These are phyloP conservation scores for Aaosphaeria pasadenensis DNA, from an alignment of 2,329 filamentous ascomycete genomes.

Conservation along the genomic window DNA sequence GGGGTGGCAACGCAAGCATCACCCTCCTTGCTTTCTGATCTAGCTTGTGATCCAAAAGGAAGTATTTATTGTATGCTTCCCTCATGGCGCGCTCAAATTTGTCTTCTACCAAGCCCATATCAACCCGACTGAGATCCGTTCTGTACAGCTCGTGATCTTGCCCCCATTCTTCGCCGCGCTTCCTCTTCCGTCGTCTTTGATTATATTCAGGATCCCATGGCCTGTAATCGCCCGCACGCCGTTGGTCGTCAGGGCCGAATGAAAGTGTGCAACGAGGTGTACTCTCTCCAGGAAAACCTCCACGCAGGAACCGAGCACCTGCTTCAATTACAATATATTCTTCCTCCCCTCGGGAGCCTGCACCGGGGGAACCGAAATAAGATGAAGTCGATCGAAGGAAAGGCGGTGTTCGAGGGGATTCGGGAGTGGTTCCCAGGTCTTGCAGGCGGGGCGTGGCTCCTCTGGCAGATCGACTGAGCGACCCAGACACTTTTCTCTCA, in stretches of 20 bases:
- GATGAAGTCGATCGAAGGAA: slow-evolving; percentile 60
- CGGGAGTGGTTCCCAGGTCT: slow-evolving; percentile 35
- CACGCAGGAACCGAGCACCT: slow-evolving; percentile 72
- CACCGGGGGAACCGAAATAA: slow-evolving; percentile 57
- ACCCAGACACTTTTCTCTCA: slow-evolving; percentile 32
- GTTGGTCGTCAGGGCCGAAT: slow-evolving; percentile 72
- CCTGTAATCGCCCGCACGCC: slow-evolving; percentile 78
- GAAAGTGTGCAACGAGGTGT: slow-evolving; percentile 67
- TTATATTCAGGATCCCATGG: slow-evolving; percentile 60
- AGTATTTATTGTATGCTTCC: slow-evolving; percentile 77
- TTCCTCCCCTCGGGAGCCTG: slow-evolving; percentile 60
- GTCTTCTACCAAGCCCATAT: slow-evolving; percentile 79
- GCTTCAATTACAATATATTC: slow-evolving; percentile 86
- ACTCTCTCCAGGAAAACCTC: slow-evolving; percentile 83
- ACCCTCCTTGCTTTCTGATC: slow-evolving; percentile 75
- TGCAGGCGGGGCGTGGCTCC: slow-evolving; percentile 31
- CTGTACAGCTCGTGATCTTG: slow-evolving; percentile 72
- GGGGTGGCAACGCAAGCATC: slow-evolving; percentile 72
- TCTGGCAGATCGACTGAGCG: slow-evolving; percentile 25
- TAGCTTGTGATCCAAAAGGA: slow-evolving; percentile 65
- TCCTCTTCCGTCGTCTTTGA: slow-evolving; percentile 48
- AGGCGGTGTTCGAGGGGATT: slow-evolving; percentile 38
- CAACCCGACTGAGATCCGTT: slow-evolving; percentile 67
- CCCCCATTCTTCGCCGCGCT: slow-evolving; percentile 57
- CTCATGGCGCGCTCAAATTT: slow-evolving; percentile 80